phyloP scores from a whole-genome alignment of 1,284 basidiomycete species.

The Schizophyllum commune region DNA sequence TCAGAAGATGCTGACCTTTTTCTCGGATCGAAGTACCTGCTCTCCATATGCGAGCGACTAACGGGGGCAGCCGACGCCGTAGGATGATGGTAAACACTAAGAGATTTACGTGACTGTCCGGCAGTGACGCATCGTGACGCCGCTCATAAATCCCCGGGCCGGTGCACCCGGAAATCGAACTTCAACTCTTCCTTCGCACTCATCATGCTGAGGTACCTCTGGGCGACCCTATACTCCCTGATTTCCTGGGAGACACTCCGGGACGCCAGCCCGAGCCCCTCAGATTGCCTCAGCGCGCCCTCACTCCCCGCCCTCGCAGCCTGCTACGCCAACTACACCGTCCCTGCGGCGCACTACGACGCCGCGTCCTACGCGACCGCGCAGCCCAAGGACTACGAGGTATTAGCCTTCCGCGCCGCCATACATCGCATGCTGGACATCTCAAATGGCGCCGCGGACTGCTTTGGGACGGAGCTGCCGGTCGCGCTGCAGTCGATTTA shows the following conservation, averaged over 20 bases:
- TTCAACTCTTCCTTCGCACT: neutral
- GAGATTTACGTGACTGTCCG: too few relatives aligned
- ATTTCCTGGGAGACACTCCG: neutral
- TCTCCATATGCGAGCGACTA: too few relatives aligned
- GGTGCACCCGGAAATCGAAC: neutral
- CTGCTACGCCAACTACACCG: slow-evolving; percentile 21
- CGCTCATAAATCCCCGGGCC: neutral
- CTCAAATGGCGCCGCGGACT: slow-evolving; percentile 22
- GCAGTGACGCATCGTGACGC: too few relatives aligned
- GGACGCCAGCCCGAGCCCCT: neutral
- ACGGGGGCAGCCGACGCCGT: too few relatives aligned
- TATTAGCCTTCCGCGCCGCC: slow-evolving; percentile 22
- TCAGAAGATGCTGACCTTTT: too few relatives aligned
- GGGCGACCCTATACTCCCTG: neutral
- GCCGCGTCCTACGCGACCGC: slow-evolving; percentile 23
- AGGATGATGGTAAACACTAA: too few relatives aligned
- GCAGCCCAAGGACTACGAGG: slow-evolving; percentile 26
- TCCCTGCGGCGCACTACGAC: slow-evolving; percentile 24
- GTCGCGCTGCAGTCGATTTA: slow-evolving; percentile 17
- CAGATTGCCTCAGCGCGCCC: neutral
- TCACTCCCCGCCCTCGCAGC: slow-evolving; percentile 9
- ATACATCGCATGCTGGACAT: slow-evolving; percentile 21
- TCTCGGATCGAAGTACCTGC: too few relatives aligned
- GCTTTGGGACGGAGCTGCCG: slow-evolving; percentile 22
- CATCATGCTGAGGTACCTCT: neutral